Base-by-base conservation (phyloP, 495 filamentous ascomycete species). In the Aspergillus nidulans region DNA sequence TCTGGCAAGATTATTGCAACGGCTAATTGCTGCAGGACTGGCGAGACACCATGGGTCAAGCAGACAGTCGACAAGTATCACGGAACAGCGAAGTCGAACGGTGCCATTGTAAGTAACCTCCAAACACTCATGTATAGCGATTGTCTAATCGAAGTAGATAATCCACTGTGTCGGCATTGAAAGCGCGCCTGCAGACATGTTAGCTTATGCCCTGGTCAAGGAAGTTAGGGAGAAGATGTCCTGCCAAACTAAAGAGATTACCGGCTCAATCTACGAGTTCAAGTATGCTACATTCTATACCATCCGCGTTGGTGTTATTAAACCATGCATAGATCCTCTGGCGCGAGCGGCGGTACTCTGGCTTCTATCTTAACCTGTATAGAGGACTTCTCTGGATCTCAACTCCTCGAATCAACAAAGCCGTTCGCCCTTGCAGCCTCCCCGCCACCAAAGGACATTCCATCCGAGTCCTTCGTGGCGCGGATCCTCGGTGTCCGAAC, bases 81-180 rank as follows among this genome's bases (percentile, higher is more conserved):
- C 54, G 77, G 83, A 12, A 78, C 71, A 1, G 94, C 94, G 15
- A 84, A 91, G 63, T 67, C 70, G 13, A 91, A 78, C 56, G 87
- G 88, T 42, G 88, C 90, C 23, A 87, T 94, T 68, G 81, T 84
- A 61, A 57, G 81, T n/a, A n/a, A n/a, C 64, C 9, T 39, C 12
- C 7, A 28, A 4, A 6, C 43, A 13, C 26, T 8, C 6, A 39
- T 12, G 20, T 26, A 44, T 38, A 15, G 23, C 45, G 9, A 12
- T 12, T 36, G 55, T 12, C 64, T 76, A 58, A 77, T 47, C 21
- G 19, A n/a, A 16, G 7, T 43, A 84, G 81, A 87, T 97, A 53
- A 91, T 98, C 49, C 89, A 90, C 8, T 86, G 90, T 61, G 83
- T 85, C 60, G 94, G 89, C 13, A 71, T 97, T 44, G 94, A 98